Conservation (phyloP, 495 filamentous ascomycete species). For the Venustampulla echinocandica region DNA sequence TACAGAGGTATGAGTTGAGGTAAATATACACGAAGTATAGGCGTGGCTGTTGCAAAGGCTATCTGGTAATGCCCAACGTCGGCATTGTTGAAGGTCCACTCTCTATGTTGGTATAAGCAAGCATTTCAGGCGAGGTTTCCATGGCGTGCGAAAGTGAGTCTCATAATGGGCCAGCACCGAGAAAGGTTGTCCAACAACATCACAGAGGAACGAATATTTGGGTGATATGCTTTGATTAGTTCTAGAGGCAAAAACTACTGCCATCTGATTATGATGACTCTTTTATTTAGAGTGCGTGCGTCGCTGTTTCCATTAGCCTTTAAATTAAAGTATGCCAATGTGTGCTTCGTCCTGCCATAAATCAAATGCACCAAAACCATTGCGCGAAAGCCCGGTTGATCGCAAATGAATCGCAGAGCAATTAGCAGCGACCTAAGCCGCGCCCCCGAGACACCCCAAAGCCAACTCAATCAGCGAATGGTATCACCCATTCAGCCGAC, state of each 20-base stretch:
- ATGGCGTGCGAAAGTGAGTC: too few relatives aligned
- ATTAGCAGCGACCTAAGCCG: not conserved
- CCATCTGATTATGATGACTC: conserved; percentile 2
- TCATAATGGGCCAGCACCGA: too few relatives aligned
- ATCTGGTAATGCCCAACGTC: too few relatives aligned
- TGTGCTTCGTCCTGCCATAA: conserved; percentile 8
- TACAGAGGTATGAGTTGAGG: too few relatives aligned
- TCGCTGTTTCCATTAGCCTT: too few relatives aligned
- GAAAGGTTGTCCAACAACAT: too few relatives aligned
- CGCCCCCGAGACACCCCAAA: not conserved
- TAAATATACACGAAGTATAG: too few relatives aligned
- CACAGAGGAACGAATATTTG: not conserved
- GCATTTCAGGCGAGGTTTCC: not conserved
- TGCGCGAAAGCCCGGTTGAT: conserved; percentile 5
- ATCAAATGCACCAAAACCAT: conserved; percentile 12
- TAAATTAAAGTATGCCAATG: too few relatives aligned
- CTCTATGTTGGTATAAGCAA: too few relatives aligned
- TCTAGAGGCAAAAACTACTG: not conserved
- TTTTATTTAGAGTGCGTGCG: not conserved
- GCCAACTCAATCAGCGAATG: conserved; percentile 1
- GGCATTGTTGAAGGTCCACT: too few relatives aligned
- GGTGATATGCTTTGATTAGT: not conserved
- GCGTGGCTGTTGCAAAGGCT: too few relatives aligned
- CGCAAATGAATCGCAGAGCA: conserved; percentile 11
- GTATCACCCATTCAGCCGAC: conserved; percentile 24